Base-by-base conservation (phyloP, 768 basidiomycete genomes). In the Amanita pallidorosea region DNA sequence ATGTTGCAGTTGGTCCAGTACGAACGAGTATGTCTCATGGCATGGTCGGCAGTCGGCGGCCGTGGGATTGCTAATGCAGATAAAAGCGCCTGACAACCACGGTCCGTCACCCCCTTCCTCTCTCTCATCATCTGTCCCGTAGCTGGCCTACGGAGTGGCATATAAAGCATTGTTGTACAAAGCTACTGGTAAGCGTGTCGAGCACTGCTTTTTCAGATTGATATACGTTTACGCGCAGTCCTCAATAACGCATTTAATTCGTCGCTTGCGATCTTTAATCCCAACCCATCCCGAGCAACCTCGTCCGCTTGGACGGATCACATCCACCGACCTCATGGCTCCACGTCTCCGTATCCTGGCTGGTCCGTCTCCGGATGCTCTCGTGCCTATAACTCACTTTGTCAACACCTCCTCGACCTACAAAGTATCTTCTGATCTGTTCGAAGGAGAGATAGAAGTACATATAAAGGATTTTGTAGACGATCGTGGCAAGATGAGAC, bases 391-490 rank as follows among this genome's bases (percentile, higher is more conserved):
- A 45, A 73, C 79, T 0, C 59, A 68, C 40, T 55, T 74, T 0
- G 83, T 89, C 54, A 95, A 97, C 64, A 79, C 82, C 1, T 67
- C 71, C 18, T 66, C 60, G 6, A 64, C 84, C 0, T 67, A 78
- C 54, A 45, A 61, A 3, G 67, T 96, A 53, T 65, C 66, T 17
- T 87, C 86, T 0, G 71, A 81, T 23, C 59, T 67, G 2, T 96
- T 93, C 57, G 81, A 91, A 49, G 94, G 94, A 9, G 63, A 77
- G 47, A 69, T 96, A 22, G 75, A 79, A 3, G 78, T 86, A 1
- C 77, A 84, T 57, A 83, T 96, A 62, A 89, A 92, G 61, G 85
- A 80, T 13, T 81, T 88, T 59, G 70, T 73, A 15, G 79, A 81
- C 52, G 71, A 75, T 15, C 62, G 70, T 4, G 79, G 76, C 5